phyloP scores from a whole-genome alignment of 352 stramenopile species.

The Pythium phragmitis region DNA sequence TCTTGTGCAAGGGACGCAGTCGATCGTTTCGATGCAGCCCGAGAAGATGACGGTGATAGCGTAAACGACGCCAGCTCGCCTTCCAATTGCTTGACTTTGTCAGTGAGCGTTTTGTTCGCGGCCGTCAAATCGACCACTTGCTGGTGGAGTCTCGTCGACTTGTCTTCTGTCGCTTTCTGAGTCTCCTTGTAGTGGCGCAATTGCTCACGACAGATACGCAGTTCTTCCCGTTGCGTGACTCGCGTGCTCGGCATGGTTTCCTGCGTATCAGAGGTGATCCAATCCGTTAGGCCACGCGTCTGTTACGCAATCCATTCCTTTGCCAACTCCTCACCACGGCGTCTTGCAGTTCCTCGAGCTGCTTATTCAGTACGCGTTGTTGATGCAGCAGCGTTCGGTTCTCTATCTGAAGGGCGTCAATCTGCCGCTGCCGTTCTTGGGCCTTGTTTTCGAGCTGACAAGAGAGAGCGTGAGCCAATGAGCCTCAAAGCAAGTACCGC shows the following conservation, averaged over 20 bases:
- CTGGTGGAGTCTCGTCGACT: constrained; percentile 44
- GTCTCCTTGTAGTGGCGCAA: constrained; percentile 60
- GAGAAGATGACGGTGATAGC: constrained; percentile 7
- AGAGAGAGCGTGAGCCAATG: neutral
- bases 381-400: constrained; percentile 60
- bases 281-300: neutral
- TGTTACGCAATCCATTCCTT: neutral
- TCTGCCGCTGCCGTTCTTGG: constrained; percentile 60
- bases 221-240: constrained; percentile 51
- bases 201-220: constrained; percentile 61
- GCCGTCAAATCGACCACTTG: constrained; percentile 49
- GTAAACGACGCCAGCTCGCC: constrained; percentile 1
- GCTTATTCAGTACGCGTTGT: constrained; percentile 46
- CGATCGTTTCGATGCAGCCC: constrained; percentile 6
- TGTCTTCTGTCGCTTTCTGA: constrained; percentile 48
- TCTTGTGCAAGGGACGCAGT: constrained; percentile 6
- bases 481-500: neutral
- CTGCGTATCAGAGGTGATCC: constrained; percentile 21
- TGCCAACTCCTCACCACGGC: constrained; percentile 33
- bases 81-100: constrained; percentile 48
- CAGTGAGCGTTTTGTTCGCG: constrained; percentile 57
- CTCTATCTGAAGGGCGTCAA: constrained; percentile 58
- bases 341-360: constrained; percentile 65
- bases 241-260: constrained; percentile 52
- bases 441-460: constrained; percentile 59